These are phyloP conservation scores for Phanerochaete sordida DNA, from an alignment of 768 basidiomycete species.

Conservation along the genomic window DNA sequence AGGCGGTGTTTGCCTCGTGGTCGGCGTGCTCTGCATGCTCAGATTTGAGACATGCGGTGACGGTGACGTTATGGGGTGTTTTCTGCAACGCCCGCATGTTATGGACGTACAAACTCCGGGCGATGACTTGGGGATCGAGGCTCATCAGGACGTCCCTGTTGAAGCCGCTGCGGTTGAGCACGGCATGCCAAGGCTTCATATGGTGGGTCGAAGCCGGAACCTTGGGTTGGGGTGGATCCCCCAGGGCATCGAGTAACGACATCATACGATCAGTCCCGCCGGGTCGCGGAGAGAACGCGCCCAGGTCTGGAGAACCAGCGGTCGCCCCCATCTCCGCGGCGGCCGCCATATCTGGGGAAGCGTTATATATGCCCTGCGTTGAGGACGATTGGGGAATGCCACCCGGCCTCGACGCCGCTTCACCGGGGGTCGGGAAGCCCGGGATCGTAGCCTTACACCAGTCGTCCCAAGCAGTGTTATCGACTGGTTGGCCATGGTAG, in stretches of 20 bases:
- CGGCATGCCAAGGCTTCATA: constrained; percentile 40
- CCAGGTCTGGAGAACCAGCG: constrained; percentile 22
- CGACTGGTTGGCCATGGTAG: constrained; percentile 51
- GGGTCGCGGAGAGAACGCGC: constrained; percentile 29
- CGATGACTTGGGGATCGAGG: constrained; percentile 60
- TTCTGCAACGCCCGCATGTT: constrained; percentile 47
- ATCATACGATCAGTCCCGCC: constrained; percentile 20
- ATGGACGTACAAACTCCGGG: constrained; percentile 59
- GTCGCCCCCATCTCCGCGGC: constrained; percentile 3
- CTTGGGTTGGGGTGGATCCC: constrained; percentile 13
- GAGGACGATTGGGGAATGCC: constrained; percentile 45
- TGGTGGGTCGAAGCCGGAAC: constrained; percentile 7
- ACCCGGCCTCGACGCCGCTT: constrained; percentile 11
- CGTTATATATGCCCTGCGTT: constrained; percentile 48
- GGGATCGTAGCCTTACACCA: constrained; percentile 55
- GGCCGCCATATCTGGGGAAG: constrained; percentile 39
- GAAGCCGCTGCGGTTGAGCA: constrained; percentile 62
- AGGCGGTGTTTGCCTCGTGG: not conserved
- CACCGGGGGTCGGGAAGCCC: constrained; percentile 23
- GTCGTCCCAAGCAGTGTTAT: constrained; percentile 52
- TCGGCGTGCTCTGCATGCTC: not conserved
- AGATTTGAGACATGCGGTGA: constrained; percentile 5
- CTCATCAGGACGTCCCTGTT: constrained; percentile 61
- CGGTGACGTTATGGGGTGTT: constrained; percentile 47
- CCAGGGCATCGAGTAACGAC: constrained; percentile 24